Evolutionary conservation across 345 rosid species (phyloP).

Genomic region (Hibiscus mutabilis): DNA sequence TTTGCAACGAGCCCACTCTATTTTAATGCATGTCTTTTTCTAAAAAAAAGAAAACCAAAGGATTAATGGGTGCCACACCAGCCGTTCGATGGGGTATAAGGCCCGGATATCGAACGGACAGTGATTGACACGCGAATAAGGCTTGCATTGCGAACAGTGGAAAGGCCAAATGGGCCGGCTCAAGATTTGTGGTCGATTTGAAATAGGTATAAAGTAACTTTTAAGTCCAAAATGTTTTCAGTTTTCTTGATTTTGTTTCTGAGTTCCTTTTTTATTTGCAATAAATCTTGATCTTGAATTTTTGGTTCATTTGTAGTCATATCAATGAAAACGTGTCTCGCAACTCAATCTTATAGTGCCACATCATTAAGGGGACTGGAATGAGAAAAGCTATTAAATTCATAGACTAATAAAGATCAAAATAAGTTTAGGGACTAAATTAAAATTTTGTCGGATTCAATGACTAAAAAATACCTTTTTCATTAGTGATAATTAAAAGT

Average conservation of each 20-base stretch:
- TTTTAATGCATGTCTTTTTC: slow-evolving; percentile 15
- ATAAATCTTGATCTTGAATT: no score
- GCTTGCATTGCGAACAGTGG: not conserved
- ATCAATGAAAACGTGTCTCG: no score
- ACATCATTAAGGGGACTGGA: no score
- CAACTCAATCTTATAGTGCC: no score
- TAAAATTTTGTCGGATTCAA: no score
- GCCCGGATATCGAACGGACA: not conserved
- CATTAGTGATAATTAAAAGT: no score
- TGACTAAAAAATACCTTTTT: no score
- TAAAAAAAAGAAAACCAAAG: not conserved
- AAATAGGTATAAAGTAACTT: not conserved
- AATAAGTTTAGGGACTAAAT: no score
- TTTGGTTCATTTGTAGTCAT: no score
- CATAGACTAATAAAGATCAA: no score
- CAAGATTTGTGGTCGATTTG: not conserved
- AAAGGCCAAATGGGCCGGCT: not conserved
- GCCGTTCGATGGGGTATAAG: not conserved
- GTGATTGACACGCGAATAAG: not conserved
- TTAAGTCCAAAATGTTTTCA: not conserved
- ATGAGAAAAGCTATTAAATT: no score
- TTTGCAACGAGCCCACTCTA: slow-evolving; percentile 5
- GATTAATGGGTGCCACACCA: not conserved
- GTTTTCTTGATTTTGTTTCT: not conserved
- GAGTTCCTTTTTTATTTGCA: no score